Conservation (phyloP, 192 early-diverging fungal genomes). For the Lunasporangiospora selenospora region DNA sequence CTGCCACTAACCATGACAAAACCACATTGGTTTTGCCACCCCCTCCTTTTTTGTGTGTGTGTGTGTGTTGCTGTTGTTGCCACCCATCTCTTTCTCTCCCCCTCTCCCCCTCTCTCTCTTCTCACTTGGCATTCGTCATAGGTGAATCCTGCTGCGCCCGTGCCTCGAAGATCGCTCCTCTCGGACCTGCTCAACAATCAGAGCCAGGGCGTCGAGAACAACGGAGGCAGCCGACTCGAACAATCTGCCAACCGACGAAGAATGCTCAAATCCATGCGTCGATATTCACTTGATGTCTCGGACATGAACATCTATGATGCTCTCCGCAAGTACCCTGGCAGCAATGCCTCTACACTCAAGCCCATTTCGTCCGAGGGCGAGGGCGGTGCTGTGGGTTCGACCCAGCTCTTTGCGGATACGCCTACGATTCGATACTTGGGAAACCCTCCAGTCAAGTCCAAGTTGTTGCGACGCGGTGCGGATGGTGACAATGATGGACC, state of each 20-base stretch:
- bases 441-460: slow-evolving; percentile 44
- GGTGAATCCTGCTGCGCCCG: slow-evolving; percentile 23
- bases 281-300: slow-evolving; percentile 39
- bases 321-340: slow-evolving; percentile 9
- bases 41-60: no score
- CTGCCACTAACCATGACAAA: no score
- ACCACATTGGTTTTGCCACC: no score
- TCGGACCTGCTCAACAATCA: slow-evolving; percentile 41
- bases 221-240: slow-evolving; percentile 23
- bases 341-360: slow-evolving; percentile 18
- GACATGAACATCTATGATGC: slow-evolving; percentile 44
- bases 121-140: no score
- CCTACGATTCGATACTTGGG: slow-evolving; percentile 39
- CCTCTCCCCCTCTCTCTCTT: no score
- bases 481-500: slow-evolving; percentile 21
- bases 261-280: slow-evolving; percentile 46
- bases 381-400: not conserved
- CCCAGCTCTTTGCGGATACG: slow-evolving; percentile 15
- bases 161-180: slow-evolving; percentile 36
- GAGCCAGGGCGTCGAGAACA: slow-evolving; percentile 14
- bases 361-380: slow-evolving; percentile 38
- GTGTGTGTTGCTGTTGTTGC: no score
- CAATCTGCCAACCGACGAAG: slow-evolving; percentile 38
- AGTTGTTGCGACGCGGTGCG: slow-evolving; percentile 23
- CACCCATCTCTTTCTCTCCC: no score